Base-by-base conservation (phyloP, 2,329 filamentous ascomycete species). In the Ambrosiella xylebori region DNA sequence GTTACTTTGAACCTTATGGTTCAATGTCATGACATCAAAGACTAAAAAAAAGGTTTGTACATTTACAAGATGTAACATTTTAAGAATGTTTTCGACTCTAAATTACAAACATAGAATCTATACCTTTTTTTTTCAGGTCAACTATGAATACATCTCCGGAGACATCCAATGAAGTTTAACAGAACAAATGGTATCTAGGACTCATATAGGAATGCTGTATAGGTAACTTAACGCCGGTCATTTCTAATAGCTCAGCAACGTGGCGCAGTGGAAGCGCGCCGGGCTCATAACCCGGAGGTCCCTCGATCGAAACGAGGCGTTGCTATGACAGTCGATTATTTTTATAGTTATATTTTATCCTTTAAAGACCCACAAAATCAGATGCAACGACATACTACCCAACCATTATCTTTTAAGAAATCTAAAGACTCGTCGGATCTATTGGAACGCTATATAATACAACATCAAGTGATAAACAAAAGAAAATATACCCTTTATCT, bases 271-370 rank as follows among this genome's bases (percentile, higher is more conserved):
- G 59, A 60, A 60, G 59, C 59, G 56, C 56, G 59, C 59, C 59
- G 56, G 59, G 59, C 59, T 60, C 59, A 60, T 60, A 60, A 58
- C 59, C 59, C 59, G 56, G 59, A 60, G 59, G 56, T 57, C 59
- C 56, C 59, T 60, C 17, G 56, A 60, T 60, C 59, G 59, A 60
- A 60, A 60, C 59, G 52, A 60, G 59, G 59, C 17, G 59, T 60
- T 60, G 59, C 59, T 60, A 60, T 8, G 27, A 13, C 2, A 5
- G 11, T 3, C 7, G 7, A 4, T 51, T 51, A 13, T 51, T 51
- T 49, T 15, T 12, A 2, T 19, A 19, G 9, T 17, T 49, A 4
- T 49, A 1, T 17, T 17, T 17, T 1, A n/a, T n/a, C 11, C 2
- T 7, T 12, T 11, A 7, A 15, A 5, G 8, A 51, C 27, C 17